Base-by-base conservation (phyloP, 176 grass and related monocot genomes). In the Tuctoria greenei region DNA sequence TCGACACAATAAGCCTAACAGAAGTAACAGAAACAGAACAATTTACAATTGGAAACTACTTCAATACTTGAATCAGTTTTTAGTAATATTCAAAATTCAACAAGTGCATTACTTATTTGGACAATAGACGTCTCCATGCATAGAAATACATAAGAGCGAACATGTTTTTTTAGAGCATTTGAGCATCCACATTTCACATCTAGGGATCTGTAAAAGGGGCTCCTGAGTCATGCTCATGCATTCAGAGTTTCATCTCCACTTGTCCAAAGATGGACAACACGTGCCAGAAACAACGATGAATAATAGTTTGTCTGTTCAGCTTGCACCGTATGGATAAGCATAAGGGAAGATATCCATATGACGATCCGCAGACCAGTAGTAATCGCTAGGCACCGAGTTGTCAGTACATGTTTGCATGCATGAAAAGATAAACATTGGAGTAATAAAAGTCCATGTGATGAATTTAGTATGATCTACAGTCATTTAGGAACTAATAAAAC, bases 221-320 rank as follows among this genome's bases (percentile, higher is more conserved):
- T 41, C 47, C 61, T 59, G 76, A 37, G 51, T 73, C 28, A n/a
- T 41, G 40, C 49, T 79, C 76, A 67, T 73, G 75, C 40, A 72
- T 50, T 85, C 83, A 85, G 61, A 84, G 36, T 63, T 62, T 63
- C 59, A 54, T 77, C 56, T 77, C 81, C 73, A 84, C 56, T 35
- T 83, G 73, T 70, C 65, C 55, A 83, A 63, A 63, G 17, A 39
- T 18, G 34, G 74, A 25, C 45, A 84, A 71, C 82, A 78, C 66
- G 66, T 84, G 82, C 46, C 36, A 77, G 35, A 23, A 81, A 35
- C 40, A 36, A 54, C 43, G 65, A 6, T 77, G 39, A 70, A 56
- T 49, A 54, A 23, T 20, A 16, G 34, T 57, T 38, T 73, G 83
- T 57, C 67, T 64, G 75, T 44, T 71, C 72, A n/a, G 39, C 35